phyloP scores from a whole-genome alignment of 345 rosid species.

The Trapa incisa region DNA sequence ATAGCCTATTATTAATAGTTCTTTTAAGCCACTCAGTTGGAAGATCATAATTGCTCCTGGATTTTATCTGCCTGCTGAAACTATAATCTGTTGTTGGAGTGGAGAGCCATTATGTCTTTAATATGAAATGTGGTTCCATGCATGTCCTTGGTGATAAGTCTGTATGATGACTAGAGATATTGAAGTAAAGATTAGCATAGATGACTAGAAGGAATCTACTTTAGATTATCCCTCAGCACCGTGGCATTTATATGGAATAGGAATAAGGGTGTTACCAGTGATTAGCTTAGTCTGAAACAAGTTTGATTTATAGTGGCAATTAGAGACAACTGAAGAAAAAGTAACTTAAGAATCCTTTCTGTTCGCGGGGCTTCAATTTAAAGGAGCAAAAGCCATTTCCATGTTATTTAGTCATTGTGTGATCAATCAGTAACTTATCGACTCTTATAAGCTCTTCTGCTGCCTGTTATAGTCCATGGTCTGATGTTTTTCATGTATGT shows the following conservation, averaged over 20 bases:
- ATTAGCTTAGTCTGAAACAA: background rate
- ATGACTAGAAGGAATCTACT: background rate
- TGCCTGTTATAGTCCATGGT: background rate
- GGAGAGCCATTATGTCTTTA: too few species aligned
- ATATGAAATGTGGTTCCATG: too few species aligned
- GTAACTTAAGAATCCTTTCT: background rate
- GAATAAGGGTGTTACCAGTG: background rate
- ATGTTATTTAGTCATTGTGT: background rate
- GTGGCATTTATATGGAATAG: background rate
- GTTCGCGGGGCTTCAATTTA: background rate
- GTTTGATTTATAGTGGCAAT: background rate
- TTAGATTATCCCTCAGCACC: background rate
- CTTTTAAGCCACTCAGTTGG: too few species aligned
- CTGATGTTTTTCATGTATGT: background rate
- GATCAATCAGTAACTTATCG: background rate
- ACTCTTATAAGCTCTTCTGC: background rate
- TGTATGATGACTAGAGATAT: too few species aligned
- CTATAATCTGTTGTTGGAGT: too few species aligned
- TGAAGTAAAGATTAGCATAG: too few species aligned
- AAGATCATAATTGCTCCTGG: too few species aligned
- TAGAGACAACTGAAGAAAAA: background rate
- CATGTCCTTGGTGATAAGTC: too few species aligned
- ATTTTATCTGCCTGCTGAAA: too few species aligned
- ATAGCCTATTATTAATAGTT: background rate
- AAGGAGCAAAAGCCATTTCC: background rate